Base-by-base conservation (phyloP, 2,329 filamentous ascomycete species). In the Phoma sp. region DNA sequence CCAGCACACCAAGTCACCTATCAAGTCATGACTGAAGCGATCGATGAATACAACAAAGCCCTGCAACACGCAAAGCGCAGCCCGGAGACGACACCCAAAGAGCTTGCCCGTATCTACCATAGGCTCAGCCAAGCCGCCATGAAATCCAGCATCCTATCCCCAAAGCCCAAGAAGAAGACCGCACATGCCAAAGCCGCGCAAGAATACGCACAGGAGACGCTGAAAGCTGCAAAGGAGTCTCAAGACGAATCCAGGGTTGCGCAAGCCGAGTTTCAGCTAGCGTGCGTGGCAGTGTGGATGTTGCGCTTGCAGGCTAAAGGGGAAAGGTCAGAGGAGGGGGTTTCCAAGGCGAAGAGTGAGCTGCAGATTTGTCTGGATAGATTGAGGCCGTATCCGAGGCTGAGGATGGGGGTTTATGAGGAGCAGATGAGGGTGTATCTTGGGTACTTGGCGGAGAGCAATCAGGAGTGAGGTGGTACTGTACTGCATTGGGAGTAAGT, bases 91-190 rank as follows among this genome's bases (percentile, higher is more conserved):
- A 55, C 59, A 6, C 56, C 52, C 1, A 62, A 62, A 35, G 46
- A 62, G 44, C 55, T 57, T 7, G 40, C 57, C 2, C 61, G 61
- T 33, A 35, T 64, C 6, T 62, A 47, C 35, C 61, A 64, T 18
- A 64, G 59, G 37, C 51, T 64, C n/a, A 47, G 52, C 18, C 56
- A 62, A 22, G 58, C 52, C 0, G 49, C 49, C 2, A 47, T 60
- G 5, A 33, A 46, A 1, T 48, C 57, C 1, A 62, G 59, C 43
- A 46, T 50, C 11, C 52, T 47, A 23, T 29, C 52, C 4, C 48
- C 36, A 2, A 33, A 42, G 6, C 11, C 29, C 6, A 29, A 27
- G 7, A 7, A 14, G 3, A 38, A 39, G 2, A 37, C n/a, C 2
- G 29, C 10, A 11, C n/a, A 58, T 22, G 58, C 54, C 9, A 44